These are phyloP conservation scores for Penicillium sp. DNA, from an alignment of 2,329 filamentous ascomycete genomes.

Conservation along the genomic window DNA sequence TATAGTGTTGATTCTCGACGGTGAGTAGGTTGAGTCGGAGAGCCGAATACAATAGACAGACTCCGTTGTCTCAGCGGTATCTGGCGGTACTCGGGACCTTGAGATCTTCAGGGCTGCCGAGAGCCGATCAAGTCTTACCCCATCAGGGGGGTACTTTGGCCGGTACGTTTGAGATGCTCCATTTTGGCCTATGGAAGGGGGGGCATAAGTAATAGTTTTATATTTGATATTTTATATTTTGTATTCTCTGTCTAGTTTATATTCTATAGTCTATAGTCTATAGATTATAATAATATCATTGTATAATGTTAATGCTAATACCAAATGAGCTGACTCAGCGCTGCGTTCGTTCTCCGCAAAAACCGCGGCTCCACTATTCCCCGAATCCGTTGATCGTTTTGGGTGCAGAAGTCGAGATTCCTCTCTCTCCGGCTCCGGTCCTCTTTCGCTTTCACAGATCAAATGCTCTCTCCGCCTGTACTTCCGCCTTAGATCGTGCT, in stretches of 20 bases:
- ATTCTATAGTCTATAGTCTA: neutral
- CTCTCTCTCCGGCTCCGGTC: conserved; percentile 28
- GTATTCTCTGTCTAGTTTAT: no score
- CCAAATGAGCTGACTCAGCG: conserved; percentile 1
- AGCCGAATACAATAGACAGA: no score
- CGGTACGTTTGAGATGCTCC: neutral
- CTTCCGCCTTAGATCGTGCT: conserved; percentile 13
- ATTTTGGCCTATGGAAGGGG: no score
- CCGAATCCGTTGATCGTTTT: conserved; percentile 28
- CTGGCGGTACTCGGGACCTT: no score
- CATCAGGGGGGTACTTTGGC: neutral
- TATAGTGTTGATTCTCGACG: neutral
- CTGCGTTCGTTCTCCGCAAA: conserved; percentile 31
- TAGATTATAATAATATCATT: neutral
- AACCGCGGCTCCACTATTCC: conserved; percentile 31
- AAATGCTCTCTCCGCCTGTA: conserved; percentile 11
- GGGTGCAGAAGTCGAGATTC: conserved; percentile 26
- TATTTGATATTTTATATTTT: no score
- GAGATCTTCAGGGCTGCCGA: conserved; percentile 12
- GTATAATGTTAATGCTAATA: neutral
- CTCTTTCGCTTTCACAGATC: neutral
- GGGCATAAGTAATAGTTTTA: no score
- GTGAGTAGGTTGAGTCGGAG: no score
- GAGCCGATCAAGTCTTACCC: conserved; percentile 11
- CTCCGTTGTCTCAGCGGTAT: no score